phyloP scores from a whole-genome alignment of 1,284 basidiomycete species.

The Puccinia coronata region DNA sequence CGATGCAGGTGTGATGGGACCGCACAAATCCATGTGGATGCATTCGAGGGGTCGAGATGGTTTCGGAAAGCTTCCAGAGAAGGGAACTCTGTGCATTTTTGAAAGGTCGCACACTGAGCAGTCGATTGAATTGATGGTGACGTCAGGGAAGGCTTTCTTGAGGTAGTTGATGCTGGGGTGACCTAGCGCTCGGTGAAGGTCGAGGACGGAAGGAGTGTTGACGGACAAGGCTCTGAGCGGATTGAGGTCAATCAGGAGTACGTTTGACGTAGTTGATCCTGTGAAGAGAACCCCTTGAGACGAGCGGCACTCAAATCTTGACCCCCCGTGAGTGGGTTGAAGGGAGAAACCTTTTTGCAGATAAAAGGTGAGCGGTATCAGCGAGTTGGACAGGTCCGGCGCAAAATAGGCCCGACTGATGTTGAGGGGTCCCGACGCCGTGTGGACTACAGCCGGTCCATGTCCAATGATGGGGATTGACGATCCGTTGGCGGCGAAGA shows the following conservation, averaged over 20 bases:
- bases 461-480: neutral
- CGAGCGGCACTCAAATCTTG: neutral
- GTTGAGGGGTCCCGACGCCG: neutral
- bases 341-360: neutral
- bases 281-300: neutral
- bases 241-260: neutral
- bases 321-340: neutral
- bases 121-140: neutral
- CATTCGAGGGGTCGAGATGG: neutral
- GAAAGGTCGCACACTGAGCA: neutral
- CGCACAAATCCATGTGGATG: conserved; percentile 28
- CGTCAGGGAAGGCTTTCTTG: neutral
- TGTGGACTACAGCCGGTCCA: neutral
- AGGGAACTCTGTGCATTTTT: neutral
- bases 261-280: neutral
- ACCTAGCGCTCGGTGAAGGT: neutral
- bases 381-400: neutral
- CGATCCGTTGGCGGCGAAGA: neutral
- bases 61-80: neutral
- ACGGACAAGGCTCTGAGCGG: neutral
- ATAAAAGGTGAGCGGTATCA: neutral
- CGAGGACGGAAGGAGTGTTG: too few species aligned
- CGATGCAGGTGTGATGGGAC: neutral
- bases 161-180: conserved; percentile 18
- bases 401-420: neutral